Conservation (phyloP, 192 early-diverging fungal species). For the Rhizophagus prolifer region DNA sequence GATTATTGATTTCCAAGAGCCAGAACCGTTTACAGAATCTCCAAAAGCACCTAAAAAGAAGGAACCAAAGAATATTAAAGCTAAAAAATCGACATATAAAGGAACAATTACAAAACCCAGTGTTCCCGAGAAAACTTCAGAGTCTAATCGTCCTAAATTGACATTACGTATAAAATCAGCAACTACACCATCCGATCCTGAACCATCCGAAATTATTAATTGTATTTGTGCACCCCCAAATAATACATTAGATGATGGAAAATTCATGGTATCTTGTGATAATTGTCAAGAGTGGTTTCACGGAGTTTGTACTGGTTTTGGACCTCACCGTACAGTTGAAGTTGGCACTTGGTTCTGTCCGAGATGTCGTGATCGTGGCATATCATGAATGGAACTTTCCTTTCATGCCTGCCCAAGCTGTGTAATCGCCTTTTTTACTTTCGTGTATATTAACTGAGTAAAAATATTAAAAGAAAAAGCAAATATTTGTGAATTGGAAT, state of each 20-base stretch:
- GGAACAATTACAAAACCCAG: neutral
- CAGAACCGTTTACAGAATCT: neutral
- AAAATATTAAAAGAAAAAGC: too few relatives aligned
- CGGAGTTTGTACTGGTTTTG: slow-evolving; percentile 55
- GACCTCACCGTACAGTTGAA: slow-evolving; percentile 11
- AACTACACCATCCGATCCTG: slow-evolving; percentile 16
- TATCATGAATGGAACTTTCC: neutral
- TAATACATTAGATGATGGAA: slow-evolving; percentile 51
- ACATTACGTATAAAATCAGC: slow-evolving; percentile 19
- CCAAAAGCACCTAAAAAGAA: neutral
- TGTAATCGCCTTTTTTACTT: too few relatives aligned
- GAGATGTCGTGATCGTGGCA: slow-evolving; percentile 37
- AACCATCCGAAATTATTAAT: slow-evolving; percentile 43
- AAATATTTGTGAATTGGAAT: too few relatives aligned
- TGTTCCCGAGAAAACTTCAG: neutral
- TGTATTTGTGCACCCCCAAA: slow-evolving; percentile 60
- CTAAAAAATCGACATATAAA: neutral
- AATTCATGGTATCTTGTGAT: slow-evolving; percentile 67
- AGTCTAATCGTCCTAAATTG: neutral
- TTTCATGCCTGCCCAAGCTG: too few relatives aligned
- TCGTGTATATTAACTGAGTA: too few relatives aligned
- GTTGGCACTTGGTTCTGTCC: slow-evolving; percentile 53
- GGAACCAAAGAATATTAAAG: neutral
- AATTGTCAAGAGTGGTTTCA: slow-evolving; percentile 63
- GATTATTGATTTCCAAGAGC: neutral